Evolutionary conservation across 2,329 filamentous ascomycete species (phyloP), one percentile per base, ranked within the genome.

Genomic region (Colletotrichum sp.): DNA sequence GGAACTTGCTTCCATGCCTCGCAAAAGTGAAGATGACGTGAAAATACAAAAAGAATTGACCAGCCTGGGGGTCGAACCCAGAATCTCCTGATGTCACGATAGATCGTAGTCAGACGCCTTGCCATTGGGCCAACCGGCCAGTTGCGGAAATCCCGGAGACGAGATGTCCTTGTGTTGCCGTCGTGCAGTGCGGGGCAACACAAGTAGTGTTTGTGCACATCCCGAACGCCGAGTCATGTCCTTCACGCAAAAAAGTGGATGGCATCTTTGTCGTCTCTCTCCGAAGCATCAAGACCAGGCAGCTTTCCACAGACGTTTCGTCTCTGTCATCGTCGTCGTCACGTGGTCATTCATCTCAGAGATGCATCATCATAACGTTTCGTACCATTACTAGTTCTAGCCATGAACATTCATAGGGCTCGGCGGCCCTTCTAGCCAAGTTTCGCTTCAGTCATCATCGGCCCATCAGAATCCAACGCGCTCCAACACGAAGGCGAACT

Each of bases 41-140:
- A 52, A 52, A 52, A n/a, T 10, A 14, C 26, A 61, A 74, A 75
- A 13, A 28, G 10, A 9, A 38, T 24, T 75, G 73, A 75, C 73
- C 73, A 75, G 73, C 73, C 73, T 75, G 73, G 69, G 73, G 69
- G 73, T 75, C 73, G 73, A 75, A 75, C 73, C 73, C 73, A 75
- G 73, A 75, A 75, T 75, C 73, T 75, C 73, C 73, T 75, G 73
- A 75, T 74, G 1, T 8, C 65, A 69, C 21, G 9, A 24, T 9
- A 1, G 18, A 9, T 85, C 83, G 84, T 85, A 85, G 84, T 86
- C 84, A 85, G 83, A 85, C 84, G 84, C 83, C 83, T 84, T 86
- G 83, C 80, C 84, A 85, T 84, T 84, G 81, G 82, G 81, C 82
- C 82, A 85, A 75, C 73, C 73, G 73, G 73, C 73, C 73, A 13